Evolutionary conservation across 495 filamentous ascomycete genomes (phyloP), one percentile per base, ranked within the genome.

Genomic region (Neurospora sp.): DNA sequence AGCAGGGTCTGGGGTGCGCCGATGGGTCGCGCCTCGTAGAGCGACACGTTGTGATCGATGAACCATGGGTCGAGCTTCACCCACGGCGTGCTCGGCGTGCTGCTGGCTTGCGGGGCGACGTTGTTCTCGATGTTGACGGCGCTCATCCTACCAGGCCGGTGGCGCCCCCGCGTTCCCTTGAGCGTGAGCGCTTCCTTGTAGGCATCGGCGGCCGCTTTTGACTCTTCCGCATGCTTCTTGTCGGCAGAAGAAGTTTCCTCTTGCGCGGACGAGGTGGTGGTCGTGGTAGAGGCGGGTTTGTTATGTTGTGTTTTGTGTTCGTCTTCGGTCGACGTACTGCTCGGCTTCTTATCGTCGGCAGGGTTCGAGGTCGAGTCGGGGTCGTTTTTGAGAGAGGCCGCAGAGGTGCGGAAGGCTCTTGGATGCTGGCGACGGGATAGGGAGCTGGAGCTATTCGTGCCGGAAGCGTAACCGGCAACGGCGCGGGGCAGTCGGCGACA

Each of bases 1-100:
- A 78, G 72, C 16, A 71, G 5, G 9, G 73, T 74, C 10, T 59
- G 37, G 9, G 74, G 69, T 5, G 9, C 61, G 31, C 74, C 74
- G 44, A 75, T 71, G 37, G 77, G 72, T 5, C 74, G 74, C 11
- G 70, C 27, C 66, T 80, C 77, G 73, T 79, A 78, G 31, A 80
- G 74, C 11, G 76, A 77, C 42, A 82, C 72, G 44, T 79, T 46
- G 1, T 73, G 40, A 37, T 81, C 73, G 44, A 79, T 69, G 76
- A 89, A 88, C 70, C 82, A 84, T 10, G 77, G 73, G 9, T 86
- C 84, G 27, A 88, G 40, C 27, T 79, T 72, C 5, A 86, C 74
- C 22, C 82, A 79, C 3, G 86, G 40, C 14, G 37, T 42, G 31
- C 37, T 61, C 16, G 71, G 48, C 18, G 66, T 22, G 40, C 69